Conservation (phyloP, 176 grass and related monocot species). For the Bonia amplexicaulis region DNA sequence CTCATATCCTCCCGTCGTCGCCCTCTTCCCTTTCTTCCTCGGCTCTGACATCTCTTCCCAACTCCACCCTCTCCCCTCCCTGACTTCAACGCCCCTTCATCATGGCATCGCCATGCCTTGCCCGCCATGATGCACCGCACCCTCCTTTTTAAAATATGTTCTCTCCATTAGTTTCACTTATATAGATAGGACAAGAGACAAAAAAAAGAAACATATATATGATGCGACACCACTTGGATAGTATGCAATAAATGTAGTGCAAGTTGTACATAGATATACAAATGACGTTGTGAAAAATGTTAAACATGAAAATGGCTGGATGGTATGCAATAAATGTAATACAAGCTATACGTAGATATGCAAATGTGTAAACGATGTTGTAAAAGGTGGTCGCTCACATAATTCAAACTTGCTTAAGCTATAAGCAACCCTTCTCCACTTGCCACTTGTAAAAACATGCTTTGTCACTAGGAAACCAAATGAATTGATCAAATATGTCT, state of each 20-base stretch:
- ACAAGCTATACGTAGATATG: neutral
- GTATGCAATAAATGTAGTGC: neutral
- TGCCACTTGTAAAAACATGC: neutral
- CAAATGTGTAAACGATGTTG: neutral
- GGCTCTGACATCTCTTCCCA: no score
- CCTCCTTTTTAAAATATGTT: neutral
- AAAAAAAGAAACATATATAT: neutral
- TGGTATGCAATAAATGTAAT: no score
- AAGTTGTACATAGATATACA: no score
- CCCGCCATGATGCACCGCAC: neutral
- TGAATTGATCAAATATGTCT: neutral
- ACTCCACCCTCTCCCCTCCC: rapidly evolving
- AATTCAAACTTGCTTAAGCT: neutral
- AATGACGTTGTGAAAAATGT: no score
- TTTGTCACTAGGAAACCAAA: neutral
- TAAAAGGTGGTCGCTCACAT: neutral
- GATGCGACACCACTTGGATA: neutral
- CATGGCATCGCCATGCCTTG: neutral
- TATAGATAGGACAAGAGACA: neutral
- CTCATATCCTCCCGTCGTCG: neutral
- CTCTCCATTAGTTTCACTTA: neutral
- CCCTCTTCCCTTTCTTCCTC: neutral
- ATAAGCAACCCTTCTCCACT: neutral
- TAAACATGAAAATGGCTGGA: no score
- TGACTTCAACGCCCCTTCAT: neutral